Base-by-base conservation (phyloP, 208 protist species). In the Leishmania mexicana region DNA sequence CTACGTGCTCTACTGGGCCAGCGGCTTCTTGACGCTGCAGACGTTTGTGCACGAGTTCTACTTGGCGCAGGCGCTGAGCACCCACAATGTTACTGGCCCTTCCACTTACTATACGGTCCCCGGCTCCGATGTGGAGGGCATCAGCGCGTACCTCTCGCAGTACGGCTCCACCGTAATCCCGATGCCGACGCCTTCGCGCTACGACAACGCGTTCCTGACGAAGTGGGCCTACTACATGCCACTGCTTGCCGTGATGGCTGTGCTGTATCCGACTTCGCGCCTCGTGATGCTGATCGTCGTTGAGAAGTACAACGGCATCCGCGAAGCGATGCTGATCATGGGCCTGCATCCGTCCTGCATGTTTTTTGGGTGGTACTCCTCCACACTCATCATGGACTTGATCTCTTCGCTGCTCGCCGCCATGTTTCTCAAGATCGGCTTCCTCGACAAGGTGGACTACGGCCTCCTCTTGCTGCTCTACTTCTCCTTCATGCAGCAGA, bases 281-380 rank as follows among this genome's bases (percentile, higher is more conserved):
- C 84, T 96, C 51, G 88, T 92, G 76, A 85, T 82, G 79, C 80
- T 87, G 58, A 92, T 97, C 75, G 93, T 96, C 42, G 85, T 92
- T 70, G 94, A 97, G 85, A 97, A 97, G 88, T 78, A 89, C 40
- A 80, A 86, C 57, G 85, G 89, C 57, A 92, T 96, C 81, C 92
- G 93, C 45, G 93, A 96, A 83, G 88, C 89, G 54, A 97, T 97
- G 94, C 87, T 96, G 57, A 96, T 97, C 84, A 97, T 97, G 94
- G 94, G 93, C 51, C 85, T 97, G 68, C 88, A 92, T 62, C 93
- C 85, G 73, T 89, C 85, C 4, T 95, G 88, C 81, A 81, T 95
- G 81, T 90, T 92, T 64, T 67, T 87, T 53, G 90, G 92, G 31
- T 97, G 94, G 94, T 94, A 89, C 86, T 78, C 81, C 31, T 89